Conservation (phyloP, 441 rosid genomes). For the Croton setiger region DNA sequence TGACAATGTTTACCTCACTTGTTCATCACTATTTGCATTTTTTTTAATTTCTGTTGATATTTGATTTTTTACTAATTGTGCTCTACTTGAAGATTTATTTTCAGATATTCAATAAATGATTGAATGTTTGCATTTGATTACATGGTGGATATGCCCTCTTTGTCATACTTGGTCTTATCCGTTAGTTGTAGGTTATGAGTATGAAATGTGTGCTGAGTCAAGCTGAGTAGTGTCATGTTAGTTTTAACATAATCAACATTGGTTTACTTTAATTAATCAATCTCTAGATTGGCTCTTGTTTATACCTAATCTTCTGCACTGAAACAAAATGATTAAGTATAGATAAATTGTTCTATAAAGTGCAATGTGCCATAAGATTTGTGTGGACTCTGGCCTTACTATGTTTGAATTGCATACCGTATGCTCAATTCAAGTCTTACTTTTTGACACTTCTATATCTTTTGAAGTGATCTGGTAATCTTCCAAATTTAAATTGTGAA, state of each 20-base stretch:
- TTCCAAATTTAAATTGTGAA: no score
- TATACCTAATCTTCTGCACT: not conserved
- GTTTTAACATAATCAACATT: not conserved
- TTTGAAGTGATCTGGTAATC: no score
- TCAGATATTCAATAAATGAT: not conserved
- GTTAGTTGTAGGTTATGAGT: not conserved
- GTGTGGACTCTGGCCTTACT: no score
- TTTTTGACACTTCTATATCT: no score
- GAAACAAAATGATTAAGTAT: not conserved
- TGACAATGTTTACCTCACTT: slow-evolving; percentile 8
- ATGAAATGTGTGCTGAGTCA: not conserved
- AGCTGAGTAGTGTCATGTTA: not conserved
- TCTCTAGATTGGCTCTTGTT: not conserved
- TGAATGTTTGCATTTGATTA: not conserved
- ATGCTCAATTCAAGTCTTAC: no score
- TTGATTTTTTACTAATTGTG: not conserved
- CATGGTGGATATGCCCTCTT: not conserved
- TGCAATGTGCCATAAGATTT: no score
- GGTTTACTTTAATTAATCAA: not conserved
- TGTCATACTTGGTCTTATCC: not conserved
- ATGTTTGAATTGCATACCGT: not conserved
- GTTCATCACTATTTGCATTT: not conserved
- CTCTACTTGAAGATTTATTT: not conserved
- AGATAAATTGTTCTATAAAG: not conserved
- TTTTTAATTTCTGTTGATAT: not conserved